Conservation (phyloP, 2,329 filamentous ascomycete genomes). For the Aspergillus viridinutans region DNA sequence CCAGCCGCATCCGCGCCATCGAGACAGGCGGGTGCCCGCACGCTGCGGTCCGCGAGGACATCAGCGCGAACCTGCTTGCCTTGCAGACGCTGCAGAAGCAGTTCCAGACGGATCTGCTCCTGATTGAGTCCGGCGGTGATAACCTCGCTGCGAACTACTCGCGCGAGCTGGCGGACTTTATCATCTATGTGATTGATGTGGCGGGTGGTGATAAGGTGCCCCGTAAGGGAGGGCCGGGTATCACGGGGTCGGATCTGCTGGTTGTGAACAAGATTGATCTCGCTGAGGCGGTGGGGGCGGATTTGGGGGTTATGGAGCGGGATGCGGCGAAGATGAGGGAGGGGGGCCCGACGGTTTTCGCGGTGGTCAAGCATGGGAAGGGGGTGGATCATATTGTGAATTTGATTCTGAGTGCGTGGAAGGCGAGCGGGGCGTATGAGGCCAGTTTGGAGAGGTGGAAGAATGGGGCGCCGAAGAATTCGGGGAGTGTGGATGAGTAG, state of each 20-base stretch:
- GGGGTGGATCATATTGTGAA: conserved; percentile 83
- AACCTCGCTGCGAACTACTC: conserved; percentile 97
- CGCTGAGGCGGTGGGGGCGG: conserved; percentile 83
- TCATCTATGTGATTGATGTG: conserved; percentile 98
- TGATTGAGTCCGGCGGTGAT: conserved; percentile 94
- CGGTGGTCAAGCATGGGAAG: conserved; percentile 90
- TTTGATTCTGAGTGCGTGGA: conserved; percentile 88
- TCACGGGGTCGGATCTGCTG: conserved; percentile 90
- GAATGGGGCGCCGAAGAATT: conserved; percentile 34
- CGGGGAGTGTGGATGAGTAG: conserved; percentile 31
- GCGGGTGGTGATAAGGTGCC: conserved; percentile 95
- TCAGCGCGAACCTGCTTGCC: conserved; percentile 86
- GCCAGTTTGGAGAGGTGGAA: conserved; percentile 43
- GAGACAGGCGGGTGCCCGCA: conserved; percentile 97
- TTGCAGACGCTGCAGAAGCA: conserved; percentile 81
- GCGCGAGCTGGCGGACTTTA: conserved; percentile 91
- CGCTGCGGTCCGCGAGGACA: conserved; percentile 95
- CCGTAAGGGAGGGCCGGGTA: conserved; percentile 90
- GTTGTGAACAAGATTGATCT: conserved; percentile 98
- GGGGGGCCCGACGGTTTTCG: conserved; percentile 91
- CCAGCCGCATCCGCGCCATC: conserved; percentile 84
- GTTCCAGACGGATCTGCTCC: conserved; percentile 75
- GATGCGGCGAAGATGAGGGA: conserved; percentile 93
- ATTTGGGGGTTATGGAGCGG: conserved; percentile 88
- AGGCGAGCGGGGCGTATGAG: conserved; percentile 70